phyloP scores from a whole-genome alignment of 192 early-diverging fungal genomes.

The Entomortierella lignicola region DNA sequence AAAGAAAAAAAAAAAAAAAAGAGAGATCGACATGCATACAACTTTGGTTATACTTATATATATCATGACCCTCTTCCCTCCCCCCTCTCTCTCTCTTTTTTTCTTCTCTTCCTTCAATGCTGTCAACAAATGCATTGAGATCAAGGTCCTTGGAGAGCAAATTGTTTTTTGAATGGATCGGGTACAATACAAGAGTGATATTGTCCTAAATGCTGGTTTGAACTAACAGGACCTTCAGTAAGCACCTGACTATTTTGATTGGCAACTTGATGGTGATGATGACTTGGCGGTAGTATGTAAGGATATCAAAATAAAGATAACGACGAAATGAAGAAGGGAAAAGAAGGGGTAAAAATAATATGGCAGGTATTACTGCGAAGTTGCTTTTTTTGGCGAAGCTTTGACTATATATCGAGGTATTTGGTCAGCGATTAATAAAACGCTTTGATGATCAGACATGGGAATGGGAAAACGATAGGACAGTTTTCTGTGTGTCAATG shows the following conservation, averaged over 20 bases:
- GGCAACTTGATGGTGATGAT: background rate
- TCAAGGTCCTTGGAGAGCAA: background rate
- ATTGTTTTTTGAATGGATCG: no score
- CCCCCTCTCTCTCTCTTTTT: background rate
- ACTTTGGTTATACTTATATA: no score
- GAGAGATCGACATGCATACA: conserved; percentile 5
- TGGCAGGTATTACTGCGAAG: background rate
- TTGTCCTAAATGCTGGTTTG: no score
- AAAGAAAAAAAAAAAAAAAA: background rate
- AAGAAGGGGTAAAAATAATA: background rate
- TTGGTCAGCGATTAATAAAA: no score
- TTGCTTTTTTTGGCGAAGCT: background rate
- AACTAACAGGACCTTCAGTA: background rate
- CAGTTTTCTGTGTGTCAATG: no score
- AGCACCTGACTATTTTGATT: background rate
- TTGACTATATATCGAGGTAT: no score
- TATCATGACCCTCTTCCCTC: conserved; percentile 1
- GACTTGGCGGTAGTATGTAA: background rate
- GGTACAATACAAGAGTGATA: no score
- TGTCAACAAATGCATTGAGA: background rate
- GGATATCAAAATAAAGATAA: background rate
- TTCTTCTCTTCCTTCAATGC: background rate
- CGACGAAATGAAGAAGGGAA: background rate
- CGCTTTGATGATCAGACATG: no score
- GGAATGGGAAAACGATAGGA: no score